A percentile compares a stretch with the other conserved stretches of the same genome.
Evolutionary conservation across 768 basidiomycete species (phyloP).

Genomic region (Boletus tomentosulus): DNA sequence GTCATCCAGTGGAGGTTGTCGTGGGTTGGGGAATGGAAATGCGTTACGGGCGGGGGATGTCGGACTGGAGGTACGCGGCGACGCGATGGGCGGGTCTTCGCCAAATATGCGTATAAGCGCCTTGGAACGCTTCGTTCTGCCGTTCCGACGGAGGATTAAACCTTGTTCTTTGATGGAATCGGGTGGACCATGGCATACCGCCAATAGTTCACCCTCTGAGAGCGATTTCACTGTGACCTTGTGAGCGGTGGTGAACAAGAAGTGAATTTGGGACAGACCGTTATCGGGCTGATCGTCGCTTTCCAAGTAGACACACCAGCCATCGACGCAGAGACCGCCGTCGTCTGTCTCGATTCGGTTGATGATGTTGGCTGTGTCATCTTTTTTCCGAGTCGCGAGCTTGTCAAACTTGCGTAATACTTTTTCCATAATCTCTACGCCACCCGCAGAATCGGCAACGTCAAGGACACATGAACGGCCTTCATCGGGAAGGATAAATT

Average conservation of each 20-base stretch:
- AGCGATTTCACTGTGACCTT: conserved; percentile 57
- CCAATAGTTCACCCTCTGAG: conserved; percentile 74
- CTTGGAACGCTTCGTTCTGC: conserved; percentile 39
- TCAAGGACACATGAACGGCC: conserved; percentile 74
- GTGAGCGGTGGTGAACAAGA: neutral
- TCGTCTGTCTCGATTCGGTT: conserved; percentile 66
- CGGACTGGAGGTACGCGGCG: conserved; percentile 32
- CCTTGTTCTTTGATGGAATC: conserved; percentile 79
- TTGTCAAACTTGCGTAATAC: conserved; percentile 91
- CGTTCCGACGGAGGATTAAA: conserved; percentile 63
- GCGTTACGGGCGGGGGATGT: conserved; percentile 26
- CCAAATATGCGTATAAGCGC: conserved; percentile 45
- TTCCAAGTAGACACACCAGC: conserved; percentile 84
- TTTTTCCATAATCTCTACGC: conserved; percentile 82
- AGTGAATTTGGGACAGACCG: conserved; percentile 35
- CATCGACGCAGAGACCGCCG: conserved; percentile 76
- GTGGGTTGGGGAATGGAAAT: conserved; percentile 9
- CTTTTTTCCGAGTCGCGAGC: conserved; percentile 38
- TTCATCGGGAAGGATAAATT: conserved; percentile 83
- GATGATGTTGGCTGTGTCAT: conserved; percentile 40
- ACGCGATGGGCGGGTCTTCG: conserved; percentile 34
- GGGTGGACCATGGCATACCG: conserved; percentile 77
- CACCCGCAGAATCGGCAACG: conserved; percentile 73
- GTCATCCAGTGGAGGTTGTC: conserved; percentile 27
- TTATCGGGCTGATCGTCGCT: conserved; percentile 47